Conservation (phyloP, 1,139 yeast species). For the Candida tropicalis region DNA sequence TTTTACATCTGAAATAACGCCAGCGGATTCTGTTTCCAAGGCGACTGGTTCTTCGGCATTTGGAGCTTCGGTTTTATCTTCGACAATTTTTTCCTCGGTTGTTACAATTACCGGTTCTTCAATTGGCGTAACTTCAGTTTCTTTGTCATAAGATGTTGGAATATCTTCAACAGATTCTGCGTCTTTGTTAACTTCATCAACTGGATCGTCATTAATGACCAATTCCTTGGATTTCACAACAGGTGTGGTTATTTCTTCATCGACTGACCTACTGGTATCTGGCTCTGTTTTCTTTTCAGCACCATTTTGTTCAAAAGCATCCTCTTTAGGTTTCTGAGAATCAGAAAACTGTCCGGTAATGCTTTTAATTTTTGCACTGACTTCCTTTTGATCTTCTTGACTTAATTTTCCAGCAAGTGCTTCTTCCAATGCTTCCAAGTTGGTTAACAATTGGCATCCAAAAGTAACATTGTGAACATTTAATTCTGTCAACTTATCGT, state of each 20-base stretch:
- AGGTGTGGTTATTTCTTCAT: conserved; percentile 3
- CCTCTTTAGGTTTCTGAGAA: neutral
- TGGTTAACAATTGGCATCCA: conserved; percentile 1
- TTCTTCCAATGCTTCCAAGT: neutral
- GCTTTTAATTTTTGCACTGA: neutral
- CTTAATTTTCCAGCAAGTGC: neutral
- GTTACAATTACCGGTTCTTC: too few relatives aligned
- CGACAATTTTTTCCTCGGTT: too few relatives aligned
- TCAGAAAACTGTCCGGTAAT: neutral
- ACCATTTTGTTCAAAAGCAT: neutral
- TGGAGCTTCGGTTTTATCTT: too few relatives aligned
- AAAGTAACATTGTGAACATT: neutral
- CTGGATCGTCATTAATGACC: neutral
- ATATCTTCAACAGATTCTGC: too few relatives aligned
- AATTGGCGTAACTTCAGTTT: too few relatives aligned
- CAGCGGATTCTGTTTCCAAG: too few relatives aligned
- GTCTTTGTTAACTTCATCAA: neutral
- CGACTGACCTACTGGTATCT: too few relatives aligned
- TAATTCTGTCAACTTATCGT: neutral
- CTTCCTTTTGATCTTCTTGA: neutral
- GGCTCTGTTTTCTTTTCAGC: too few relatives aligned
- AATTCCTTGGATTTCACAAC: neutral
- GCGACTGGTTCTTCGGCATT: too few relatives aligned
- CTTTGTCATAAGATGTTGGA: too few relatives aligned
- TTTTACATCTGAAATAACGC: too few relatives aligned